A percentile compares a stretch with the other conserved stretches of the same genome.
Conservation (phyloP, 106 monocot genomes). For the Apostasia ramifera region DNA sequence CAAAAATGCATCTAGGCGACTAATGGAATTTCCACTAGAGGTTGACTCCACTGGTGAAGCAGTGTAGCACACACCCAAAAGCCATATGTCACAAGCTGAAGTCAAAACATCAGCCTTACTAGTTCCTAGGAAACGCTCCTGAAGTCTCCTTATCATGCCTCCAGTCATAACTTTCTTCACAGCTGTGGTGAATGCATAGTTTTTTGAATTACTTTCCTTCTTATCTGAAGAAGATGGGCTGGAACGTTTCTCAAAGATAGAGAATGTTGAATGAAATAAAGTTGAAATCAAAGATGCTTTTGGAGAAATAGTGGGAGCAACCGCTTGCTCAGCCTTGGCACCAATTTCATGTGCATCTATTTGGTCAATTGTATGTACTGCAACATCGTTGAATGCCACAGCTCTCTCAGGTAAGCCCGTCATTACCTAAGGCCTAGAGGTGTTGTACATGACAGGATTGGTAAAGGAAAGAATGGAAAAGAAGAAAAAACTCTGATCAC, state of each 20-base stretch:
- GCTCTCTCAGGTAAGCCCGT: slow-evolving; percentile 64
- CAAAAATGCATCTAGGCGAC: slow-evolving; percentile 36
- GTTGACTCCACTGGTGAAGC: slow-evolving; percentile 43
- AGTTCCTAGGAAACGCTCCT: slow-evolving; percentile 62
- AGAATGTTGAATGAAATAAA: slow-evolving; percentile 47
- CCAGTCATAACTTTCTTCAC: slow-evolving; percentile 46
- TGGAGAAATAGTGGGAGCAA: slow-evolving; percentile 16
- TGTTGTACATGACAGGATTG: no score
- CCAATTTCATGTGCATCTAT: slow-evolving; percentile 12
- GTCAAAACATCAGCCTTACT: slow-evolving; percentile 47
- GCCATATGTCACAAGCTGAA: slow-evolving; percentile 75
- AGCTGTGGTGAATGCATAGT: slow-evolving; percentile 54
- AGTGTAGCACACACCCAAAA: slow-evolving; percentile 76
- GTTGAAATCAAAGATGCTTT: slow-evolving; percentile 46
- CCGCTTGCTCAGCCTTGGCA: slow-evolving; percentile 22
- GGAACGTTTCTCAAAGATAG: slow-evolving; percentile 37
- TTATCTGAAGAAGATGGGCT: slow-evolving; percentile 22
- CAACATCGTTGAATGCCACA: slow-evolving; percentile 44
- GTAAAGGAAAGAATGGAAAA: no score
- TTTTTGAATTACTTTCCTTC: slow-evolving; percentile 31
- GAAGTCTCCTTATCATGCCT: slow-evolving; percentile 69
- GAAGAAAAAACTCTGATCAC: no score
- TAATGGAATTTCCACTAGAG: slow-evolving; percentile 9
- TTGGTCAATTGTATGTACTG: slow-evolving; percentile 31
- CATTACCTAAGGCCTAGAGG: slow-evolving; percentile 46